phyloP scores from a whole-genome alignment of 805 yeast genomes.

The Lachancea nothofagi region DNA sequence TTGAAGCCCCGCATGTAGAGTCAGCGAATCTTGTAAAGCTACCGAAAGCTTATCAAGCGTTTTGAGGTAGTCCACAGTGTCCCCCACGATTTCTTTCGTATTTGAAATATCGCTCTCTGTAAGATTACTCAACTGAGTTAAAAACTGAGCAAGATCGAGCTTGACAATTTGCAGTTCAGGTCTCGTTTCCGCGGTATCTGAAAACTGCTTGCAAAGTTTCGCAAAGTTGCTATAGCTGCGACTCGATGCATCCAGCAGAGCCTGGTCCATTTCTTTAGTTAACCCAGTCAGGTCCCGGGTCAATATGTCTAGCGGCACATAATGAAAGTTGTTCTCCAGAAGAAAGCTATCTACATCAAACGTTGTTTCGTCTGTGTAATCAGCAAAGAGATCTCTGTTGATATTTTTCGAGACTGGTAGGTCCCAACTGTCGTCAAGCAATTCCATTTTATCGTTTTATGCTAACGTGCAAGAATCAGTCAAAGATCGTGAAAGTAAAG shows the following conservation, averaged over 20 bases:
- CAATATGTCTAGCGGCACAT: slow-evolving; percentile 27
- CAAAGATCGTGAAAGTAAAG: no score
- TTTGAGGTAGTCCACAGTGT: slow-evolving; percentile 25
- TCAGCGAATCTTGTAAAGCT: slow-evolving; percentile 17
- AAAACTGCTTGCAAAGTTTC: slow-evolving; percentile 23
- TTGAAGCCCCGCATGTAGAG: slow-evolving; percentile 15
- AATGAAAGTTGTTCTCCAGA: slow-evolving; percentile 31
- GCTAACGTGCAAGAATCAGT: background rate
- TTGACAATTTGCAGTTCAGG: slow-evolving; percentile 22
- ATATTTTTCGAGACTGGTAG: slow-evolving; percentile 27
- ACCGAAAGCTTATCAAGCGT: slow-evolving; percentile 22
- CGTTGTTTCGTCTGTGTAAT: slow-evolving; percentile 16
- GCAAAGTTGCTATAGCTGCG: slow-evolving; percentile 25
- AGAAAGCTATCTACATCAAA: slow-evolving; percentile 29
- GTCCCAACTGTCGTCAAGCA: slow-evolving; percentile 23
- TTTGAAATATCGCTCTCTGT: slow-evolving; percentile 19
- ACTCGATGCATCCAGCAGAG: slow-evolving; percentile 25
- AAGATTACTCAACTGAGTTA: slow-evolving; percentile 18
- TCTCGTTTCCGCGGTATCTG: slow-evolving; percentile 19
- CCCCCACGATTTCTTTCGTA: slow-evolving; percentile 22
- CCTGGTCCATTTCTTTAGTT: slow-evolving; percentile 22
- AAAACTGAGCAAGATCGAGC: slow-evolving; percentile 22
- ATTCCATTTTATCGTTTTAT: slow-evolving; percentile 17
- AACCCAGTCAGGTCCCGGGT: slow-evolving; percentile 23
- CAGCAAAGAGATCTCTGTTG: slow-evolving; percentile 24